Conservation (phyloP, 208 protist genomes). For the Herpetomonas tarakana region DNA sequence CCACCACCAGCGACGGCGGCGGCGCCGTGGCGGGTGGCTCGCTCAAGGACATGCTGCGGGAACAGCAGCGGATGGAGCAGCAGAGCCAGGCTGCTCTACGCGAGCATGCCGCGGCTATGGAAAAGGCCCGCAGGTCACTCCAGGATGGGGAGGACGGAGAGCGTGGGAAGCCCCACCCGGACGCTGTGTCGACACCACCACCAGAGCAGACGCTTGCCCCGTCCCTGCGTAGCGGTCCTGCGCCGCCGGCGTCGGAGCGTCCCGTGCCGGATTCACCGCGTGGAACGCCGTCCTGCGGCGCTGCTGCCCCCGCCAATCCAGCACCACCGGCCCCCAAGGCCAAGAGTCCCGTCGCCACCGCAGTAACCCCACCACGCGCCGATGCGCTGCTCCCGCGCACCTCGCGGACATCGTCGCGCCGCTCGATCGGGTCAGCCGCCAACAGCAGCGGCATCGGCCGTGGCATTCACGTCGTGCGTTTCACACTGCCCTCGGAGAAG, state of each 20-base stretch:
- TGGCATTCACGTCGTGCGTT: constrained; percentile 62
- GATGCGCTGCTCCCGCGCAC: background rate
- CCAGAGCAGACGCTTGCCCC: background rate
- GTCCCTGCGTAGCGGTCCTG: background rate
- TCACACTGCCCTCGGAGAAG: constrained; percentile 48
- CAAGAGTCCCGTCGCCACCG: background rate
- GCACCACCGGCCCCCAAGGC: background rate
- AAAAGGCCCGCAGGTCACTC: constrained; percentile 17
- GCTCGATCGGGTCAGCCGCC: background rate
- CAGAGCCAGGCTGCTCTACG: constrained; percentile 20
- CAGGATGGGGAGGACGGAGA: constrained; percentile 7
- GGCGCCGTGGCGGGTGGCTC: constrained; percentile 11
- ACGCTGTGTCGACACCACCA: background rate
- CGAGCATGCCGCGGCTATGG: constrained; percentile 45
- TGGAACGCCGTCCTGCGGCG: background rate
- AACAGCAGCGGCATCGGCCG: background rate
- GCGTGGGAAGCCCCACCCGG: background rate
- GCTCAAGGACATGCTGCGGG: constrained; percentile 61
- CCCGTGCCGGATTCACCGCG: background rate
- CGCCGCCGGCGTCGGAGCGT: background rate
- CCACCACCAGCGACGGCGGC: background rate
- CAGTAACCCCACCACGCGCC: background rate
- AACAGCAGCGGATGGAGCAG: constrained; percentile 55
- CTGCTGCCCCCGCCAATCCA: no score
- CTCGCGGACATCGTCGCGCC: background rate